phyloP scores from a whole-genome alignment of 2,329 filamentous ascomycete genomes.

The Tolypocladium ophioglossoides region DNA sequence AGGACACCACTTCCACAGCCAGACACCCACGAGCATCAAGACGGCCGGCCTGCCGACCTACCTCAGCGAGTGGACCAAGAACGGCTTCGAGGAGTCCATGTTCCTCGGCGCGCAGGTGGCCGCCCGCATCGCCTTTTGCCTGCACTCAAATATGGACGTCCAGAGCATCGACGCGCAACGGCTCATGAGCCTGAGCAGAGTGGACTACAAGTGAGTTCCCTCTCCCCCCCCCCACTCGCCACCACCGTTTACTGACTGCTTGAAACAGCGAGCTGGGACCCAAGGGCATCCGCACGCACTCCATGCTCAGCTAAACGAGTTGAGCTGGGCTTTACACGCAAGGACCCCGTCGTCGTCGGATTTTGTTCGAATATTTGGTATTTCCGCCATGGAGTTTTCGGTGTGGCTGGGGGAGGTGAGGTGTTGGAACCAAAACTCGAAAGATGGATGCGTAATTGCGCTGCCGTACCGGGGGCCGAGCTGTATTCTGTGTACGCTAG shows the following conservation, averaged over 20 bases:
- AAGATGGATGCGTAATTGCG: neutral
- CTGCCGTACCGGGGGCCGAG: neutral
- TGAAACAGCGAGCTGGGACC: constrained; percentile 40
- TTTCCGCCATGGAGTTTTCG: neutral
- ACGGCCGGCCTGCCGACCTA: constrained; percentile 69
- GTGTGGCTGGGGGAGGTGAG: neutral
- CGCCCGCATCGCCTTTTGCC: constrained; percentile 49
- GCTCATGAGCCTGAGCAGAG: constrained; percentile 44
- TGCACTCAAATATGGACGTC: constrained; percentile 45
- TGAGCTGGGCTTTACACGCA: too few species aligned
- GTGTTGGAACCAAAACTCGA: neutral
- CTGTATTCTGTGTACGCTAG: neutral
- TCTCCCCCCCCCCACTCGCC: neutral
- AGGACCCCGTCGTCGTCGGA: too few species aligned
- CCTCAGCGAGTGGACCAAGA: constrained; percentile 83
- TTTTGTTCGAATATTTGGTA: too few species aligned
- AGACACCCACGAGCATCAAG: constrained; percentile 79
- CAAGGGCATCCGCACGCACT: constrained; percentile 42
- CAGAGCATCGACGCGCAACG: constrained; percentile 41
- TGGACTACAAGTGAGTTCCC: constrained; percentile 48
- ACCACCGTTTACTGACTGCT: constrained; percentile 4
- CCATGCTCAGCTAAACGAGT: constrained; percentile 34
- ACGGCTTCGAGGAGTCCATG: constrained; percentile 66
- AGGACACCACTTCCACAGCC: constrained; percentile 46
- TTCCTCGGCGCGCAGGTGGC: constrained; percentile 85